phyloP scores from a whole-genome alignment of 345 rosid genomes.

The Rhizophora apiculata region DNA sequence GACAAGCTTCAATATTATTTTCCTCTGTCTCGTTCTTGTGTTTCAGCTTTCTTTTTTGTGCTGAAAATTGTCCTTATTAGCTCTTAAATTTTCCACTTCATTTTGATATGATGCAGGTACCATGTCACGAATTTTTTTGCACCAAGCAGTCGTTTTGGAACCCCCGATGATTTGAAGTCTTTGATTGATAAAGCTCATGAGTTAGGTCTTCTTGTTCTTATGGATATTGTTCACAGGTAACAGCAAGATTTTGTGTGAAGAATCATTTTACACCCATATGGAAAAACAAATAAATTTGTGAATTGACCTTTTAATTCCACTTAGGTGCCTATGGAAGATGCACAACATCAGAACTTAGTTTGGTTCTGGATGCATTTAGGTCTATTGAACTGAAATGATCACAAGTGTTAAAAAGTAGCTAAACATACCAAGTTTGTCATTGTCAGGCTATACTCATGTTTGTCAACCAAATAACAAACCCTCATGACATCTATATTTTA shows the following conservation, averaged over 20 bases:
- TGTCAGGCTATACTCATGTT: too few species aligned
- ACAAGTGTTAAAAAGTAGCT: too few species aligned
- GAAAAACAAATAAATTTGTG: neutral
- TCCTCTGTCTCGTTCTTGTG: neutral
- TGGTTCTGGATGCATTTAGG: too few species aligned
- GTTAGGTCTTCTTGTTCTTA: conserved; percentile 86
- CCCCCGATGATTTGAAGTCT: conserved; percentile 96
- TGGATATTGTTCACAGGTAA: conserved; percentile 99
- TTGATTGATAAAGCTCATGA: conserved; percentile 94
- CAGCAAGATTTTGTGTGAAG: neutral
- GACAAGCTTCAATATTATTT: neutral
- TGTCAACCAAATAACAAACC: too few species aligned
- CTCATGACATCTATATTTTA: too few species aligned
- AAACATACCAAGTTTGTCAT: too few species aligned
- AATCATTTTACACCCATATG: too few species aligned
- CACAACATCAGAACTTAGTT: too few species aligned
- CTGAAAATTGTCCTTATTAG: conserved; percentile 14
- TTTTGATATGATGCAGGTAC: conserved; percentile 60
- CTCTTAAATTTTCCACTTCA: conserved; percentile 16
- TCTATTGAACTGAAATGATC: too few species aligned
- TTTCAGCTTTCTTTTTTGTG: conserved; percentile 1
- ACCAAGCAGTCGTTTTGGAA: conserved; percentile 96
- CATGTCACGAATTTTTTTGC: conserved; percentile 95
- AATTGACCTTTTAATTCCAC: neutral
- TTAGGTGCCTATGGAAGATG: too few species aligned